Evolutionary conservation across 768 basidiomycete species (phyloP), one percentile per base, ranked within the genome.

Genomic region (Floccularia luteovirens): DNA sequence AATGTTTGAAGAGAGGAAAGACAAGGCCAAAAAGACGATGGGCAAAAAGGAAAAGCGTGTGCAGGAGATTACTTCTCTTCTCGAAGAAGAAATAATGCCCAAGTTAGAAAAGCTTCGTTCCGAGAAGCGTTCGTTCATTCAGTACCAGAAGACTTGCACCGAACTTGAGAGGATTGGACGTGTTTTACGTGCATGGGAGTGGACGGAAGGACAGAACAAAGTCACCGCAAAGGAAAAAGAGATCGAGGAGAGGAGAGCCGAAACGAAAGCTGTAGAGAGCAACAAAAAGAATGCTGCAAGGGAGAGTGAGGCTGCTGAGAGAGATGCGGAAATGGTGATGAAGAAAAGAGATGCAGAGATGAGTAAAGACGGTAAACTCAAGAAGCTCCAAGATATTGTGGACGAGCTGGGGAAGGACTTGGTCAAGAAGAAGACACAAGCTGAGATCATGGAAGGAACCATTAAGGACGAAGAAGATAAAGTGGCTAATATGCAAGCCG

Each of bases 1-100:
- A 20, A 98, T 98, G 96, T 99, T 97, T 53, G 96, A 99, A 58
- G 94, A 98, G 39, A 79, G 89, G 13, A 99, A 98, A 56, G 92
- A 96, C 57, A 96, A 96, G 59, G 93, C 94, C 5, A 76, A 83
- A 54, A 90, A 87, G 61, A 96, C 90, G 0, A 99, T 99, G 85
- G 73, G 74, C 19, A 97, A 94, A 73, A 98, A 98, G 65, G 90
- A 98, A 48, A 97, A 94, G 62, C 82, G 86, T 44, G 85, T 98
- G 11, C 80, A 88, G 42, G 93, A 98, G 61, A 81, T 96, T 54
- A 82, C 75, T 12, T 68, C 77, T 1, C 68, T 89, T 14, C 75
- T 97, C 19, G 60, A 64, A 0, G 92, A 97, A 58, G 96, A 97
- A 61, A 96, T 98, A 54, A 83, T 78, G 0, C 94, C 96, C 0